Evolutionary conservation across 805 yeast species (phyloP), one percentile per base, ranked within the genome.

Genomic region (Saturnispora zaruensis): DNA sequence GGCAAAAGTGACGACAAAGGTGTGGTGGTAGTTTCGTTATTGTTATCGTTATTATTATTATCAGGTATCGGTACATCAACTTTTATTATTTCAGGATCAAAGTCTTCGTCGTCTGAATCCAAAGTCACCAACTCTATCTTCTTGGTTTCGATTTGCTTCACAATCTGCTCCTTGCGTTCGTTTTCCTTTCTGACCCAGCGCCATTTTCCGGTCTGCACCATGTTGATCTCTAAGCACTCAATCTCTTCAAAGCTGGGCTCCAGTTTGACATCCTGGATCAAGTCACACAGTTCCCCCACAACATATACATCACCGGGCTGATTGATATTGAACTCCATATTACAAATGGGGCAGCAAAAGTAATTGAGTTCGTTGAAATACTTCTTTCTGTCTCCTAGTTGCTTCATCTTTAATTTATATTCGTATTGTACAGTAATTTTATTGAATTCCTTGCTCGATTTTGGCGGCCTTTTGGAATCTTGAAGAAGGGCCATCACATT

Each of bases 291-390:
- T 23, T 64, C 69, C 2, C 63, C 65, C 36, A 66, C 59, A 14
- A 65, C 54, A 34, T 65, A 66, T 23, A 67, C 44, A 46, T 67
- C 69, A 6, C 69, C 69, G 0, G 63, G 57, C 8, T 37, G 50
- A 23, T 57, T 57, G 13, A 67, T 62, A 47, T 60, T 63, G 43
- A 67, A 67, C 45, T 67, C 70, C 25, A 63, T 40, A 21, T 62
- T 65, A 56, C 71, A 67, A 9, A 66, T 59, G 1, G 71, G 71
- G 47, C 71, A 67, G 36, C 56, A 53, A 49, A 67, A 67, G 54
- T 46, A 66, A 20, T 59, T 61, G 33, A 67, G 45, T 6, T 55
- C 50, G 45, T 67, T 67, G 41, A 61, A 63, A 16, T 51, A 46
- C 41, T 49, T 48, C 16, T 42, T 38, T 8, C 50, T 51, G 14